A percentile compares a stretch with the other conserved stretches of the same genome.
phyloP scores from a whole-genome alignment of 1,139 yeast genomes.

The Magnusiomyces tetraspermus region DNA sequence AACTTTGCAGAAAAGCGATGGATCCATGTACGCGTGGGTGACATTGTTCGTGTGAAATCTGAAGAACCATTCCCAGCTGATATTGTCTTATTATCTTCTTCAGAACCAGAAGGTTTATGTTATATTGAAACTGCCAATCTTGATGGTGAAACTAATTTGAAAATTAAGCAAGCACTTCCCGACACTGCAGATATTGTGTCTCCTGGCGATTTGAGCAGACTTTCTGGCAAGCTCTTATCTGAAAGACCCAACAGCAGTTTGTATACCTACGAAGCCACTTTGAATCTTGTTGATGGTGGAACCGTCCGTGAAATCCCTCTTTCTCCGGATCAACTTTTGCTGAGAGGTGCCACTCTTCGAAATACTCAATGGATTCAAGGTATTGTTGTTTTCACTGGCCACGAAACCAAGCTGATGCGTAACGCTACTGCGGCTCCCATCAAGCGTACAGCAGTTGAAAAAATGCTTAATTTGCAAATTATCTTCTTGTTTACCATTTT shows the following conservation, averaged over 20 bases:
- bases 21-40: slow-evolving; percentile 88
- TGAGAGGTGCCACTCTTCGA: slow-evolving; percentile 92
- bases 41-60: slow-evolving; percentile 70
- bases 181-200: slow-evolving; percentile 72
- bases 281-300: slow-evolving; percentile 44
- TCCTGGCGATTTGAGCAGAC: slow-evolving; percentile 48
- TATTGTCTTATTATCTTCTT: slow-evolving; percentile 69
- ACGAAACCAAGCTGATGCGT: slow-evolving; percentile 95
- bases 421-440: slow-evolving; percentile 98
- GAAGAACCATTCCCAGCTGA: slow-evolving; percentile 97
- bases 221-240: slow-evolving; percentile 55
- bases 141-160: slow-evolving; percentile 95
- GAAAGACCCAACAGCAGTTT: slow-evolving; percentile 93
- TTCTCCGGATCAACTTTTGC: slow-evolving; percentile 78
- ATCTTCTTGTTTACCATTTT: slow-evolving; percentile 76
- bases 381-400: slow-evolving; percentile 89
- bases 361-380: slow-evolving; percentile 97
- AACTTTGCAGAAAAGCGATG: slow-evolving; percentile 61
- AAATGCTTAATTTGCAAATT: slow-evolving; percentile 87
- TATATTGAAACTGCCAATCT: slow-evolving; percentile 95
- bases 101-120: slow-evolving; percentile 97
- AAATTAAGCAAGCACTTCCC: slow-evolving; percentile 77
- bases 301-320: slow-evolving; percentile 45
- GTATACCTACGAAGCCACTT: slow-evolving; percentile 90
- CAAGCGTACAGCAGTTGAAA: slow-evolving; percentile 92